Evolutionary conservation across 305 asterid genomes (phyloP), one percentile per base, ranked within the genome.

Genomic region (Solanum hybrid): DNA sequence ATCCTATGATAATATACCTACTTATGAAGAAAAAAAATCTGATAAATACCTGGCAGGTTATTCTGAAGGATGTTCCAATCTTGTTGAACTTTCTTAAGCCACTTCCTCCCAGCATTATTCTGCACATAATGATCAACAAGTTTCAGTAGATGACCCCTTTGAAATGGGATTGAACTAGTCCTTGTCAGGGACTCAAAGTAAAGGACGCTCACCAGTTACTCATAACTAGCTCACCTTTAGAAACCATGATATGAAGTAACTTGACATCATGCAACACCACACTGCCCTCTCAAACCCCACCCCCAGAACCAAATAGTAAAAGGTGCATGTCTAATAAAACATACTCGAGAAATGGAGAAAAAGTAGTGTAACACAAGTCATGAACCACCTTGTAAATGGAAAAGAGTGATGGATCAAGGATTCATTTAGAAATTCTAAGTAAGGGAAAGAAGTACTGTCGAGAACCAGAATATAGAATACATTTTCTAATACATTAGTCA

Each of bases 1-100:
- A 84, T 20, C 75, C 71, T 84, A 20, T 10, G 87, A 84, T 20
- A 56, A 56, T 51, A 84, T 56, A 84, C 42, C 22, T n/a, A 35
- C 27, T n/a, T 26, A 5, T 38, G 76, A 37, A 6, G n/a, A 42
- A 81, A 75, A 80, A 31, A 37, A 7, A 12, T 81, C n/a, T n/a
- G 7, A 84, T 16, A 80, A 85, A 86, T 93, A 96, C 99, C 99
- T 7, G 99, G 99, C 87, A 96, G 93, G 93, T 97, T 97, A 88
- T 96, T 96, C 91, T 93, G 99, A 91, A 97, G 98, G 90, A 96
- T 96, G 91, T 88, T 95, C 99, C 99, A 97, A 91, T 97, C 99
- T 91, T 94, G 96, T 87, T 96, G 99, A 89, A 96, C 96, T 94
- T 96, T 97, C 96, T 91, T 95, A 88, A 97, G 98, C 99, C 99